Conservation (phyloP, 495 filamentous ascomycete species). For the Penicillium macrosclerotiorum region DNA sequence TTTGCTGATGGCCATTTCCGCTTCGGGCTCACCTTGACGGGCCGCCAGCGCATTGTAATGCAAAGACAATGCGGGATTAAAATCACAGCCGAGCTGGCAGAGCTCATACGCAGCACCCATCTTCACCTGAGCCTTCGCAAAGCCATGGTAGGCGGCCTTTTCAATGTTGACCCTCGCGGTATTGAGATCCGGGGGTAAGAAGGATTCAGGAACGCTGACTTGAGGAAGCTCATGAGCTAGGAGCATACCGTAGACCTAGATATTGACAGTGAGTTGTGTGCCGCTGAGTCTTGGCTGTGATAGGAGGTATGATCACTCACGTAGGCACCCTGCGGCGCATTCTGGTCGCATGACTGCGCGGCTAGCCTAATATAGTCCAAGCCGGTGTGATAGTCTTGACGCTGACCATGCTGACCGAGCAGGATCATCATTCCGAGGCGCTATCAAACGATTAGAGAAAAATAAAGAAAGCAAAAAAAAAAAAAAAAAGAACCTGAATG, state of each 20-base stretch:
- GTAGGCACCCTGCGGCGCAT: conserved; percentile 95
- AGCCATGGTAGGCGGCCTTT: conserved; percentile 94
- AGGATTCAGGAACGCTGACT: conserved; percentile 72
- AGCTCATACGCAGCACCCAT: conserved; percentile 97
- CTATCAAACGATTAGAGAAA: conserved; percentile 33
- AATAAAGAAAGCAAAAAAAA: background rate
- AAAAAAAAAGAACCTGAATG: no score
- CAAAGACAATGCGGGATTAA: conserved; percentile 85
- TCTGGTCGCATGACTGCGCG: conserved; percentile 89
- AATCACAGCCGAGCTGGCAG: conserved; percentile 89
- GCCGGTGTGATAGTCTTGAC: conserved; percentile 73
- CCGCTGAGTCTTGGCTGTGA: no score
- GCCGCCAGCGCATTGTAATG: conserved; percentile 96
- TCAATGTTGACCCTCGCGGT: conserved; percentile 86
- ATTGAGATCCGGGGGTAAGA: conserved; percentile 70
- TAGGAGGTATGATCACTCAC: conserved; percentile 36
- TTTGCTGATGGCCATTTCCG: conserved; percentile 95
- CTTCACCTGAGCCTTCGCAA: conserved; percentile 95
- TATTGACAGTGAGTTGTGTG: background rate
- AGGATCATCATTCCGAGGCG: conserved; percentile 97
- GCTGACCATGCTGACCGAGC: conserved; percentile 86
- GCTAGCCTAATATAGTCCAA: conserved; percentile 78
- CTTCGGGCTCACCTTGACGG: conserved; percentile 83
- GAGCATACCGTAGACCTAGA: conserved; percentile 87
- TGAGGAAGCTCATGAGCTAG: conserved; percentile 86